phyloP scores from a whole-genome alignment of 352 stramenopile species.

The Pseudoperonospora humuli region DNA sequence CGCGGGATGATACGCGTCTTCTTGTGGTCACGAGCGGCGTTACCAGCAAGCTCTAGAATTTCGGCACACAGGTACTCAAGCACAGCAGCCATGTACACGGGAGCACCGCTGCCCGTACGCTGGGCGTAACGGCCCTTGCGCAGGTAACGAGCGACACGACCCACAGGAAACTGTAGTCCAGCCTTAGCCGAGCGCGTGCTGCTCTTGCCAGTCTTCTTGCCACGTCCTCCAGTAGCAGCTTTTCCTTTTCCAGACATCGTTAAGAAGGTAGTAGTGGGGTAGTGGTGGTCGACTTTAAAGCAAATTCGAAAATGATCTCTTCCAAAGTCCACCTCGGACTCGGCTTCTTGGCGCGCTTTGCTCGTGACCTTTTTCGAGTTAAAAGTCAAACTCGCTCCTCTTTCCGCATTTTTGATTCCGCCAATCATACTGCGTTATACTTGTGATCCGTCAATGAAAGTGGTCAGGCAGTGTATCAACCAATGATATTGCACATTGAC shows the following conservation, averaged over 20 bases:
- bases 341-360: not conserved
- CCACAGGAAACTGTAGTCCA: constrained; percentile 93
- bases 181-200: constrained; percentile 81
- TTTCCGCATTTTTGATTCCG: constrained; percentile 11
- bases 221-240: constrained; percentile 56
- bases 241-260: constrained; percentile 78
- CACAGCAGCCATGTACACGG: constrained; percentile 93
- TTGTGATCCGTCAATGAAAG: constrained; percentile 17
- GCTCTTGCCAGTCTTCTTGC: constrained; percentile 60
- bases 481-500: constrained; percentile 2
- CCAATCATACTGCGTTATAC: constrained; percentile 2
- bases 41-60: constrained; percentile 93
- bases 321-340: not conserved
- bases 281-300: constrained; percentile 32
- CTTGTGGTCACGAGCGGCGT: constrained; percentile 94
- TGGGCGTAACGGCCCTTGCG: constrained; percentile 88
- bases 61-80: constrained; percentile 92
- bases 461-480: not conserved
- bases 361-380: not conserved
- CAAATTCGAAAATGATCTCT: constrained; percentile 30
- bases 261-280: constrained; percentile 18
- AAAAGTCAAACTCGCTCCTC: constrained; percentile 10
- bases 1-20: constrained; percentile 94
- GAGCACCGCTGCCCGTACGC: constrained; percentile 88
- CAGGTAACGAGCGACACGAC: constrained; percentile 91